Conservation (phyloP, 805 yeast species). For the Diddensiella caesifluorescens region DNA sequence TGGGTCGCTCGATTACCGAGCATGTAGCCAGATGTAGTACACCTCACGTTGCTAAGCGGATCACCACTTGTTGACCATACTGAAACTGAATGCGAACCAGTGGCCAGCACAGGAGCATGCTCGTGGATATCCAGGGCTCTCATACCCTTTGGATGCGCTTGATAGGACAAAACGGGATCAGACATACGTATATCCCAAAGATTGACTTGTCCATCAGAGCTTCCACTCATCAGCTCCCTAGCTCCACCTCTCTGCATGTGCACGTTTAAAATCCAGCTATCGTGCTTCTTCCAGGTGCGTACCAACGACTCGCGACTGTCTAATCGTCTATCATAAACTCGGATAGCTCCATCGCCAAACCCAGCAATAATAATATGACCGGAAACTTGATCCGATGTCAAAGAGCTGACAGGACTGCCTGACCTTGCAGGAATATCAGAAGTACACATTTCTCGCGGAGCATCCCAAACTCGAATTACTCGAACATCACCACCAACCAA, state of each 20-base stretch:
- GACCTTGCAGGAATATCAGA: constrained; percentile 89
- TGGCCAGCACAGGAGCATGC: constrained; percentile 90
- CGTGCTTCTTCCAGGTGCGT: constrained; percentile 61
- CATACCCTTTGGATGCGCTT: constrained; percentile 46
- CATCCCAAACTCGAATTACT: constrained; percentile 92
- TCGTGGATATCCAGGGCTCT: constrained; percentile 82
- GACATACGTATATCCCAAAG: constrained; percentile 81
- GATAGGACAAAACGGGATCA: constrained; percentile 64
- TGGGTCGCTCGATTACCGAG: constrained; percentile 38
- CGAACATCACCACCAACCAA: constrained; percentile 93
- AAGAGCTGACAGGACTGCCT: constrained; percentile 76
- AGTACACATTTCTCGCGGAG: constrained; percentile 83
- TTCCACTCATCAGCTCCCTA: constrained; percentile 80
- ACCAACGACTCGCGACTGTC: constrained; percentile 84
- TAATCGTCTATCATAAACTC: constrained; percentile 86
- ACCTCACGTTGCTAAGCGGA: constrained; percentile 54
- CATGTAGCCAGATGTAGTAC: constrained; percentile 32
- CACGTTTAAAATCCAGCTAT: constrained; percentile 62
- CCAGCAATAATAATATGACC: constrained; percentile 90
- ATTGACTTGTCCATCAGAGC: constrained; percentile 71
- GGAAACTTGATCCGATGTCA: constrained; percentile 93
- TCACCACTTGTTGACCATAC: constrained; percentile 87
- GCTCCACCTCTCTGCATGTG: constrained; percentile 97
- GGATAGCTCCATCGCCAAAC: constrained; percentile 79
- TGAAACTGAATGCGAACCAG: constrained; percentile 71